Evolutionary conservation across 306 rosid genomes (phyloP).

Genomic region (Canavalia gladiata): DNA sequence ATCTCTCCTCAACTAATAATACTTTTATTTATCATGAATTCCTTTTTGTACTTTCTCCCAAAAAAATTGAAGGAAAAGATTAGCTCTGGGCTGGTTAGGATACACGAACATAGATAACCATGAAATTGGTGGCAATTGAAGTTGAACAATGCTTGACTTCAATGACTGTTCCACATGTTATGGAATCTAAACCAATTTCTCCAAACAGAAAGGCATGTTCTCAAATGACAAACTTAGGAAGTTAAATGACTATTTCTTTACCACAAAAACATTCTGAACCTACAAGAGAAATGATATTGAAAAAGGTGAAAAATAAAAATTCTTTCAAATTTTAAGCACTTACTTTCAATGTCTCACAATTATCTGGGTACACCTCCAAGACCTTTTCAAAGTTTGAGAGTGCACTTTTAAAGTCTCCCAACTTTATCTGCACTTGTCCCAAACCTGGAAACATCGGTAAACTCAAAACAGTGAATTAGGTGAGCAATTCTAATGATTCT

Average conservation of each 20-base stretch:
- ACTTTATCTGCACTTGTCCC: conserved; percentile 97
- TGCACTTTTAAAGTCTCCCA: conserved; percentile 96
- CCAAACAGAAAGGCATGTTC: conserved; percentile 34
- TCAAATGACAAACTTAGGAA: conserved; percentile 9
- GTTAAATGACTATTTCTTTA: not conserved
- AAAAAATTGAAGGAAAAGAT: conserved; percentile 3
- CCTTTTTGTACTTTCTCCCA: not conserved
- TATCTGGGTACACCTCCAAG: conserved; percentile 89
- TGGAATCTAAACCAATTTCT: conserved; percentile 37
- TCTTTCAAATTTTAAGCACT: conserved; percentile 52
- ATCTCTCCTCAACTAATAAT: conserved; percentile 16
- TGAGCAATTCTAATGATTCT: conserved; percentile 14
- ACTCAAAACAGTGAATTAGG: conserved; percentile 44
- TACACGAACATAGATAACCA: conserved; percentile 14
- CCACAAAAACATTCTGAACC: not conserved
- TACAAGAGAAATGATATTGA: conserved; percentile 16
- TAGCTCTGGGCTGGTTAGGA: conserved; percentile 2
- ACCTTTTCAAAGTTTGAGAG: conserved; percentile 92
- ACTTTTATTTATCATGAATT: not conserved
- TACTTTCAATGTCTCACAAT: conserved; percentile 93
- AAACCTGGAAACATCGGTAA: conserved; percentile 66
- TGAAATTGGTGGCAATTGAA: conserved; percentile 1
- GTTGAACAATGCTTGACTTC: conserved; percentile 2
- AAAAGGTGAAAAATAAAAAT: conserved; percentile 21
- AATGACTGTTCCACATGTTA: conserved; percentile 10